Evolutionary conservation across 2,329 filamentous ascomycete species (phyloP).

Genomic region (Dothiorella sarmentorum): DNA sequence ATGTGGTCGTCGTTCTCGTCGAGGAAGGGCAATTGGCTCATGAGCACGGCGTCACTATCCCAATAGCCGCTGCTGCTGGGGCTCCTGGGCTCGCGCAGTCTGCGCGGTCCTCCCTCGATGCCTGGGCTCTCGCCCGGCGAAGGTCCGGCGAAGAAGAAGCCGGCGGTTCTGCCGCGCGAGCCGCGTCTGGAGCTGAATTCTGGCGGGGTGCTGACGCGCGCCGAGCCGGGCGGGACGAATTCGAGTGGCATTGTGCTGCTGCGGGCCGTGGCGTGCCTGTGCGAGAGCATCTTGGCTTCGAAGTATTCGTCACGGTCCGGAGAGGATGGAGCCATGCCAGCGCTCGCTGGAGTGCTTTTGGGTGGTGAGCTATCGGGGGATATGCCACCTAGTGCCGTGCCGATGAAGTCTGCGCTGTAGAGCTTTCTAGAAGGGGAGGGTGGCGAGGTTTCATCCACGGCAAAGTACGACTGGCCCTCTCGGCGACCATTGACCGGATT

Average conservation of each 20-base stretch:
- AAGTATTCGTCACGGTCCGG: neutral
- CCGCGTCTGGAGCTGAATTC: slow-evolving; percentile 25
- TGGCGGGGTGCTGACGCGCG: slow-evolving; percentile 30
- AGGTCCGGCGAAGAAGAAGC: slow-evolving; percentile 32
- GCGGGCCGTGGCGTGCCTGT: neutral
- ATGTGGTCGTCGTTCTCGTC: neutral
- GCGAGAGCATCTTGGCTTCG: neutral
- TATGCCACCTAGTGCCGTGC: neutral
- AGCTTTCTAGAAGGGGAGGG: neutral
- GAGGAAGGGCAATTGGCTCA: slow-evolving; percentile 25
- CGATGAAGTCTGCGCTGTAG: slow-evolving; percentile 15
- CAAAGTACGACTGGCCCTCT: slow-evolving; percentile 8
- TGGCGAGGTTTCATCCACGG: neutral
- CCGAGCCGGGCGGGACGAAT: slow-evolving; percentile 29
- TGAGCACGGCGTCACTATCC: slow-evolving; percentile 36
- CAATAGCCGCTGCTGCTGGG: slow-evolving; percentile 25
- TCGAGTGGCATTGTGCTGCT: slow-evolving; percentile 21
- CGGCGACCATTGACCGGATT: neutral
- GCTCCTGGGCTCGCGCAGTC: neutral
- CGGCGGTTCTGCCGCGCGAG: slow-evolving; percentile 30
- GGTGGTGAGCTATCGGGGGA: neutral
- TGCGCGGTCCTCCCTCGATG: no score
- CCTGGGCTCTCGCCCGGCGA: slow-evolving; percentile 5
- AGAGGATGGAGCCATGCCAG: neutral
- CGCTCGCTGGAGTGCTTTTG: neutral